Percentiles rank a stretch among this genome's conserved stretches.
phyloP scores from a whole-genome alignment of 2,329 filamentous ascomycete species.

The Microcyclosporella mali region DNA sequence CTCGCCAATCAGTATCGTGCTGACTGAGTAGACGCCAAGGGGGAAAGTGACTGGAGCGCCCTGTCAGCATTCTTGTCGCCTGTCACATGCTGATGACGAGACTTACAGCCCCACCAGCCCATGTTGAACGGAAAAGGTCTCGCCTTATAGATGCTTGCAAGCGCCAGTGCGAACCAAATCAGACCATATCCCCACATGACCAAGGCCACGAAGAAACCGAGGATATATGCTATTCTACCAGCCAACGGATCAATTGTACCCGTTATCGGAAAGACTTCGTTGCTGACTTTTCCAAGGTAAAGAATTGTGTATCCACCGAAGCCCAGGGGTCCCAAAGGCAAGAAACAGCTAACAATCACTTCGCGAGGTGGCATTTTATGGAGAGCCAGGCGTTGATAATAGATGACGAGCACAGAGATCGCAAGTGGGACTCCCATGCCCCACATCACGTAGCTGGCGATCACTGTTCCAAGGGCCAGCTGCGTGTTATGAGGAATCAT shows the following conservation, averaged over 20 bases:
- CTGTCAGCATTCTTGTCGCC: no score
- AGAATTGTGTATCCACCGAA: conserved; percentile 59
- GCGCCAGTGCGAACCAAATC: conserved; percentile 50
- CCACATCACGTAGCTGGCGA: conserved; percentile 63
- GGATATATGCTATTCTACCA: conserved; percentile 53
- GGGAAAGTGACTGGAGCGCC: conserved; percentile 47
- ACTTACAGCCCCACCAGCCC: conserved; percentile 49
- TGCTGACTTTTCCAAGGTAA: conserved; percentile 42
- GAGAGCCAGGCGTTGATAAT: conserved; percentile 63
- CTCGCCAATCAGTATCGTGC: conserved; percentile 43
- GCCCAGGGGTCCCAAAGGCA: conserved; percentile 62
- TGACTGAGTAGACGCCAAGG: conserved; percentile 50
- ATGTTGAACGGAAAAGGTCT: conserved; percentile 55
- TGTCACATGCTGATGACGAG: no score
- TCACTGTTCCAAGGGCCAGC: conserved; percentile 56
- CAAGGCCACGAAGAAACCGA: conserved; percentile 50
- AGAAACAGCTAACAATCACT: conserved; percentile 61
- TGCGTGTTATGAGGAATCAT: conserved; percentile 45
- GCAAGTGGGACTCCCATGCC: conserved; percentile 58
- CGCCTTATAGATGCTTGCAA: conserved; percentile 44
- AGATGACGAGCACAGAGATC: conserved; percentile 59
- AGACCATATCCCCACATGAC: conserved; percentile 54
- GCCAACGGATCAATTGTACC: conserved; percentile 28
- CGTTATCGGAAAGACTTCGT: conserved; percentile 35
- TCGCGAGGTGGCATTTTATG: conserved; percentile 62